phyloP scores from a whole-genome alignment of 345 rosid species.

The Brassica carinata region DNA sequence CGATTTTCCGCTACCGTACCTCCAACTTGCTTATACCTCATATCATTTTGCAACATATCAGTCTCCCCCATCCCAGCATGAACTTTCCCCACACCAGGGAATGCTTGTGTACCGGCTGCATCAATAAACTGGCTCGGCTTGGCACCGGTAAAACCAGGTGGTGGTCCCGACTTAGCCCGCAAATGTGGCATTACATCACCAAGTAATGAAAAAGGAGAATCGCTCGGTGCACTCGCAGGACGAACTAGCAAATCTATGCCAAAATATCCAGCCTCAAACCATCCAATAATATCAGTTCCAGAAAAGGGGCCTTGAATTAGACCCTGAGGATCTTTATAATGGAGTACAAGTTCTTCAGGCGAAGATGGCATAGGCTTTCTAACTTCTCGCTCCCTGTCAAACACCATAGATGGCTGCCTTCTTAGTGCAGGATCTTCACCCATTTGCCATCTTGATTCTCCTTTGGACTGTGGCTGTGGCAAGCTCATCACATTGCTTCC shows the following conservation, averaged over 20 bases:
- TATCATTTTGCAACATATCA: conserved; percentile 61
- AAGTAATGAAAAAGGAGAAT: conserved; percentile 69
- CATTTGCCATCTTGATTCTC: conserved; percentile 57
- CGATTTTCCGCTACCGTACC: conserved; percentile 85
- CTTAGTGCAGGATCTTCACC: conserved; percentile 57
- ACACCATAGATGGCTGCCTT: conserved; percentile 62
- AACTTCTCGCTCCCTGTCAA: conserved; percentile 76
- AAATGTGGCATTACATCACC: conserved; percentile 99
- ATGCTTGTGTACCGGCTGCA: conserved; percentile 50
- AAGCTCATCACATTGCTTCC: conserved; percentile 49
- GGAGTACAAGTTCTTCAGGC: conserved; percentile 75
- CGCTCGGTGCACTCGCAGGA: conserved; percentile 65
- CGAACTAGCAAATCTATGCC: conserved; percentile 90
- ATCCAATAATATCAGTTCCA: conserved; percentile 89
- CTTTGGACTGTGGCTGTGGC: conserved; percentile 50
- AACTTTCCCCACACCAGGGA: conserved; percentile 51
- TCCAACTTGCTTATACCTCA: conserved; percentile 53
- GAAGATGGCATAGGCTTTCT: conserved; percentile 57
- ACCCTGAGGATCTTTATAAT: conserved; percentile 96
- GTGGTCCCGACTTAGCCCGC: conserved; percentile 93
- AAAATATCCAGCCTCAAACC: conserved; percentile 98
- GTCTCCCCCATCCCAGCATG: conserved; percentile 48
- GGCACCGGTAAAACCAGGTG: conserved; percentile 85
- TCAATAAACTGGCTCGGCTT: conserved; percentile 67
- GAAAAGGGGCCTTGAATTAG: conserved; percentile 88